Conservation (phyloP, 805 yeast genomes). For the Saccharomycopsis sp. region DNA sequence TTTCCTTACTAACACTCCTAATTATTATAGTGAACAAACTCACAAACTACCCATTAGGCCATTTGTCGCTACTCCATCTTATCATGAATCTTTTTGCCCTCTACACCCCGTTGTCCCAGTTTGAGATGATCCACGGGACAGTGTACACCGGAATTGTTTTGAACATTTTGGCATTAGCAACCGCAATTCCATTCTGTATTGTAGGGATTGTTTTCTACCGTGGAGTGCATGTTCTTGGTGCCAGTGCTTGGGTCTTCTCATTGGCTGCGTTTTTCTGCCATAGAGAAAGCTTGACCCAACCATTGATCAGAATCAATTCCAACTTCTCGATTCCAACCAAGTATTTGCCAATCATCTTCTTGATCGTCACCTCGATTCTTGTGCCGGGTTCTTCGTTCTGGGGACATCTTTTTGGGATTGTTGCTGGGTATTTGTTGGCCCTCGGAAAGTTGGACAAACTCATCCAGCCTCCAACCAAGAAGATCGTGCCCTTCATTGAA, state of each 20-base stretch:
- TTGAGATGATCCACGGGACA: constrained; percentile 74
- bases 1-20: not conserved
- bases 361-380: constrained; percentile 43
- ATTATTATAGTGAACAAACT: constrained; percentile 24
- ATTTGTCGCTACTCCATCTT: constrained; percentile 55
- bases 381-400: constrained; percentile 64
- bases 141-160: constrained; percentile 77
- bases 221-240: constrained; percentile 50
- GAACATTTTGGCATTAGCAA: constrained; percentile 59
- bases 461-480: constrained; percentile 57
- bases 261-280: constrained; percentile 57
- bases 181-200: constrained; percentile 58
- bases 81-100: constrained; percentile 51
- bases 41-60: constrained; percentile 70
- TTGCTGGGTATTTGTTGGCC: constrained; percentile 59
- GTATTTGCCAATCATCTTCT: constrained; percentile 46
- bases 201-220: constrained; percentile 47
- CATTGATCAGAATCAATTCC: constrained; percentile 35
- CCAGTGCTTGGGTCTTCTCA: constrained; percentile 70
- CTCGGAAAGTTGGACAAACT: constrained; percentile 49
- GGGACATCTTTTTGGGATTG: constrained; percentile 66
- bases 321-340: constrained; percentile 50
- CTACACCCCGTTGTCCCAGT: constrained; percentile 52
- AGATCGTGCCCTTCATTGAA: constrained; percentile 59
- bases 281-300: constrained; percentile 35